Conservation (phyloP, 331 rosid species). For the Stylosanthes scabra region DNA sequence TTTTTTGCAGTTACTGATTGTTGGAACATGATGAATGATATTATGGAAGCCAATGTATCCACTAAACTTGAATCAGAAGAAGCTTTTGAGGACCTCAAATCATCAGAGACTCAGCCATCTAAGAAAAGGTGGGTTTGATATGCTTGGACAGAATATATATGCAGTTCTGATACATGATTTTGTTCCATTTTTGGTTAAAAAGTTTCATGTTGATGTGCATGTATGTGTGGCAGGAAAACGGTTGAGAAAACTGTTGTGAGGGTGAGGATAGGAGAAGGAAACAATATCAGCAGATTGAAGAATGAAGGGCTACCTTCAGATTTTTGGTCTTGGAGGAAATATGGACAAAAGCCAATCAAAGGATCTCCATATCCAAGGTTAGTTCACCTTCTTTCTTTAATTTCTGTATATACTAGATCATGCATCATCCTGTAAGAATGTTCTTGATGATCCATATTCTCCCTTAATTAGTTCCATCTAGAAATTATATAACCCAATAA, state of each 20-base stretch:
- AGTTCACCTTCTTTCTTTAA: constrained; percentile 5
- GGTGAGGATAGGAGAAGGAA: constrained; percentile 77
- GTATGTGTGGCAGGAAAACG: constrained; percentile 58
- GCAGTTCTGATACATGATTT: constrained; percentile 11
- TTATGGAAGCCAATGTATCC: constrained; percentile 53
- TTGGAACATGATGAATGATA: not conserved
- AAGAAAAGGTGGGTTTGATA: constrained; percentile 56
- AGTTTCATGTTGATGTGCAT: constrained; percentile 20
- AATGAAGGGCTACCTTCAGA: constrained; percentile 91
- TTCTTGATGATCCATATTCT: not conserved
- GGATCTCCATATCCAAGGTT: constrained; percentile 98
- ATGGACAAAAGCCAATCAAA: constrained; percentile 96
- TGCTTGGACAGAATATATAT: not conserved
- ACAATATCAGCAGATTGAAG: constrained; percentile 71
- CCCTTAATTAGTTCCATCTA: not conserved
- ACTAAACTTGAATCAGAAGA: constrained; percentile 50
- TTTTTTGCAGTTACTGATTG: not conserved
- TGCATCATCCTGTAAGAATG: not conserved
- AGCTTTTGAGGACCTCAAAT: constrained; percentile 43
- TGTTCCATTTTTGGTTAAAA: constrained; percentile 25
- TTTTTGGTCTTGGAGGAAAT: constrained; percentile 97
- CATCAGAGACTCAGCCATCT: constrained; percentile 57
- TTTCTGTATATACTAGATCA: not conserved
- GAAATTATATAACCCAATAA: no score
- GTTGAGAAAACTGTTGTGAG: constrained; percentile 71